phyloP scores from a whole-genome alignment of 2,329 filamentous ascomycete species.

The Coniochaeta sp. region DNA sequence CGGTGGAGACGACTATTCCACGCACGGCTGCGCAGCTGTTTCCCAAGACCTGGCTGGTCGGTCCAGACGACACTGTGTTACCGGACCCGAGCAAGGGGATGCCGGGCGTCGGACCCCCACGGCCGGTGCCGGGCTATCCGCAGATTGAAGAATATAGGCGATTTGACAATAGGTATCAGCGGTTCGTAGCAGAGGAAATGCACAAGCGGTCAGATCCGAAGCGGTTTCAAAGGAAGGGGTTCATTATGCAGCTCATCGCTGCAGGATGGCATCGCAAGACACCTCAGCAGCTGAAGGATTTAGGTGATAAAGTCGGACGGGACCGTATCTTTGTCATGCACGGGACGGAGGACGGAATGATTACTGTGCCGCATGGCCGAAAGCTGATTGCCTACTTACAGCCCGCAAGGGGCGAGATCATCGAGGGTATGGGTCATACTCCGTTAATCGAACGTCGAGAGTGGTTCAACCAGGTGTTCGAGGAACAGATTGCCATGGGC shows the following conservation, averaged over 20 bases:
- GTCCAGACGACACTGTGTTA: slow-evolving; percentile 50
- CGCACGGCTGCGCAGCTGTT: slow-evolving; percentile 63
- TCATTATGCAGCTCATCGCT: slow-evolving; percentile 70
- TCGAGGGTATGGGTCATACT: slow-evolving; percentile 71
- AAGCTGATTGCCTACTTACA: slow-evolving; percentile 58
- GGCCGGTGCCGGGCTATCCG: not conserved
- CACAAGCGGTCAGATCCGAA: slow-evolving; percentile 57
- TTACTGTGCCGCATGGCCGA: slow-evolving; percentile 61
- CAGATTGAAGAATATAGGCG: slow-evolving; percentile 28
- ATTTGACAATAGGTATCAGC: slow-evolving; percentile 73
- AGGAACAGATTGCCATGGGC: slow-evolving; percentile 46
- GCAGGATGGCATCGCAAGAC: slow-evolving; percentile 76
- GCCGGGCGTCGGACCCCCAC: slow-evolving; percentile 11
- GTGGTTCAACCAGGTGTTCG: slow-evolving; percentile 62
- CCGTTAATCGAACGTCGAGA: slow-evolving; percentile 62
- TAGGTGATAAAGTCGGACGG: slow-evolving; percentile 64
- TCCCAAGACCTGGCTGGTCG: slow-evolving; percentile 51
- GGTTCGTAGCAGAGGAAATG: slow-evolving; percentile 74
- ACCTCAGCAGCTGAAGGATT: slow-evolving; percentile 52
- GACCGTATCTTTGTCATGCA: slow-evolving; percentile 72
- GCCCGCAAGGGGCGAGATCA: slow-evolving; percentile 53
- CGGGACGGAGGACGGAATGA: slow-evolving; percentile 71
- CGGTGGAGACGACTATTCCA: slow-evolving; percentile 57
- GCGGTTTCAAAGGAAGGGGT: slow-evolving; percentile 58
- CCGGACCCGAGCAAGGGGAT: slow-evolving; percentile 28